Evolutionary conservation across 805 yeast species (phyloP), one percentile per base, ranked within the genome.

Genomic region (Candida morakotiae): DNA sequence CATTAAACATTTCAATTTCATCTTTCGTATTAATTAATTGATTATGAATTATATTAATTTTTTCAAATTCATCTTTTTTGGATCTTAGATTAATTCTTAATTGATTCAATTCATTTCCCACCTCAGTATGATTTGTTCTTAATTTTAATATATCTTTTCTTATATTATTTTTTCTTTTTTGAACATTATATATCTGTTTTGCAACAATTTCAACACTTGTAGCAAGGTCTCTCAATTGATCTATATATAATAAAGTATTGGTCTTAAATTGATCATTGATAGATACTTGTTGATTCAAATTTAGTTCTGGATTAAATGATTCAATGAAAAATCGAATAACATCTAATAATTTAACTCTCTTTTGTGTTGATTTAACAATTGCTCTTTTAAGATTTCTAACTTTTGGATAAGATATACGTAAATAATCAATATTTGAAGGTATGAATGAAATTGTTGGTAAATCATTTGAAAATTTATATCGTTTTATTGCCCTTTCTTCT

Each of bases 251-350:
- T 11, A 52, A 18, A 9, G 61, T 28, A 38, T 60, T 62, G 1
- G 52, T 45, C 37, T 58, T 59, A 47, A 59, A 65, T 29, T 61
- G 64, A 10, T 54, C 46, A 17, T 62, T 62, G 9, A 59, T 48
- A n/a, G n/a, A n/a, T 13, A 11, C 34, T 40, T 16, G 49, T 48
- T 31, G 41, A 35, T 11, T 34, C 31, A 2, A 15, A 23, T 3
- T 17, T 9, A 34, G 9, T 2, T 42, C 44, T 4, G 67, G 63
- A n/a, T 49, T 47, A 37, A 56, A 62, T 16, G 52, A 47, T 14
- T 47, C 46, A 8, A 65, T 56, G 21, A 62, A 48, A 34, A 60
- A 63, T 33, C 51, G 56, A 11, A 67, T 43, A 13, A 65, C 71
- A 42, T 67, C 72, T 3, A 67, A 34, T 1, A 69, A 61, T 37